Conservation (phyloP, 139 green algal genomes). For the Tetradesmus lagerheimii region DNA sequence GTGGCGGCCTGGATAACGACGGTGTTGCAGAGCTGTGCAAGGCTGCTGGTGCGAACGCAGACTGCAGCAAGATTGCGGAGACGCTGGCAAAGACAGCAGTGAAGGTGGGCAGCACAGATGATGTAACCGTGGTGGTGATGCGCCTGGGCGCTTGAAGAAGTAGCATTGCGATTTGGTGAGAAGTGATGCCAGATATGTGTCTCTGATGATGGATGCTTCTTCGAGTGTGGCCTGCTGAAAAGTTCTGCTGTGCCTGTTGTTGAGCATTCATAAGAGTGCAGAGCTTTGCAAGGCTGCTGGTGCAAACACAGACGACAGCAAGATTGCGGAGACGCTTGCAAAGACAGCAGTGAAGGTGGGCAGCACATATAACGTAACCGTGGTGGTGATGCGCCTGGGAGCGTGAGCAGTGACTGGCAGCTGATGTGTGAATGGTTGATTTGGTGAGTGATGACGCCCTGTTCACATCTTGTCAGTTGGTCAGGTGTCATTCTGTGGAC, state of each 20-base stretch:
- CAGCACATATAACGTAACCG: slow-evolving; percentile 87
- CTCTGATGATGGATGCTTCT: too few species aligned
- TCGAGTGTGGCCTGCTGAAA: too few species aligned
- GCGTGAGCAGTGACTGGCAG: too few species aligned
- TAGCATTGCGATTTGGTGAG: too few species aligned
- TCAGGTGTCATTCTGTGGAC: too few species aligned
- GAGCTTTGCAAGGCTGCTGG: slow-evolving; percentile 55
- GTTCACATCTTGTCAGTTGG: too few species aligned
- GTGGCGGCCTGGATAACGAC: slow-evolving; percentile 86
- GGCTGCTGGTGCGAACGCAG: slow-evolving; percentile 18
- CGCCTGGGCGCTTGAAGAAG: slow-evolving; percentile 53
- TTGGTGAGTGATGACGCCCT: too few species aligned
- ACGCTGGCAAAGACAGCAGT: slow-evolving; percentile 63
- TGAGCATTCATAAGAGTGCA: too few species aligned
- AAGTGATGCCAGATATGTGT: too few species aligned
- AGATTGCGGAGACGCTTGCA: slow-evolving; percentile 60
- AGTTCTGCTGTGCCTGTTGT: too few species aligned
- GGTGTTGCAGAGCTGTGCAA: slow-evolving; percentile 65
- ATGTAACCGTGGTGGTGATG: slow-evolving; percentile 79
- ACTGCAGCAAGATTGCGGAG: slow-evolving; percentile 48
- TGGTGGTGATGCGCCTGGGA: slow-evolving; percentile 63
- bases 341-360: slow-evolving; percentile 67
- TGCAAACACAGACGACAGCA: not conserved
- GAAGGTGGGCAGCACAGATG: slow-evolving; percentile 81
- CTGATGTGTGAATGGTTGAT: too few species aligned